Evolutionary conservation across 2,329 filamentous ascomycete genomes (phyloP).

Genomic region (Penicillium sp.): DNA sequence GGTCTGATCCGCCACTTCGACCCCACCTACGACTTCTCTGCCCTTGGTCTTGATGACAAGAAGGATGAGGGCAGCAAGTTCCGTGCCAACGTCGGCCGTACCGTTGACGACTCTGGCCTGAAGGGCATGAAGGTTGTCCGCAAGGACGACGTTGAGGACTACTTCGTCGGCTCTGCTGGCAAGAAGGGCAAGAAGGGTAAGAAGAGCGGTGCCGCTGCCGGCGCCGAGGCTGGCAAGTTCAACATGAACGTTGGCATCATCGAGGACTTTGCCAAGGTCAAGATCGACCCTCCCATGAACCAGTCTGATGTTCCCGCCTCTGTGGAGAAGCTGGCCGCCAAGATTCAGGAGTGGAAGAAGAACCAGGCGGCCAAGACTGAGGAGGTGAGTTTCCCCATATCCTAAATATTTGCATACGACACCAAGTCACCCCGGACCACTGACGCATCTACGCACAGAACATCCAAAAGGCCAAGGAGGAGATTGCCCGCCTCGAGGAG

Average conservation of each 20-base stretch:
- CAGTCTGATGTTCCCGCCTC: constrained; percentile 77
- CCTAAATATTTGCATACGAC: too few species aligned
- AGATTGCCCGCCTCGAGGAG: constrained; percentile 79
- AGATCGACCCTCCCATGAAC: constrained; percentile 85
- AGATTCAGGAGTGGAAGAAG: constrained; percentile 87
- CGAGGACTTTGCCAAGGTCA: constrained; percentile 82
- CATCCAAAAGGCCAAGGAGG: constrained; percentile 92
- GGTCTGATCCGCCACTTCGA: constrained; percentile 90
- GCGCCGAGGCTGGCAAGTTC: constrained; percentile 64
- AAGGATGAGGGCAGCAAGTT: constrained; percentile 66
- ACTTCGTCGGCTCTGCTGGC: constrained; percentile 71
- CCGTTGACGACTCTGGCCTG: constrained; percentile 78
- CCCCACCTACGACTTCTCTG: constrained; percentile 71
- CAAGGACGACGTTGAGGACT: constrained; percentile 88
- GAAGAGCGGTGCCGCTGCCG: constrained; percentile 62
- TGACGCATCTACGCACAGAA: constrained; percentile 65
- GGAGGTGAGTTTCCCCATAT: constrained; percentile 65
- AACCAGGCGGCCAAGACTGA: constrained; percentile 88
- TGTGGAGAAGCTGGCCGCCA: constrained; percentile 87
- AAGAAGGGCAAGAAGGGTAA: constrained; percentile 90
- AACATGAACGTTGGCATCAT: constrained; percentile 89
- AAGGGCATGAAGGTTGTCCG: constrained; percentile 82
- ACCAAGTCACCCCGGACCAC: neutral
- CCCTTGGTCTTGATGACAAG: constrained; percentile 57
- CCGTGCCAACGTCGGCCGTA: constrained; percentile 77